Evolutionary conservation across 108 stramenopile genomes (phyloP), one percentile per base, ranked within the genome.

Genomic region (Pseudonitzschia delicatissima): DNA sequence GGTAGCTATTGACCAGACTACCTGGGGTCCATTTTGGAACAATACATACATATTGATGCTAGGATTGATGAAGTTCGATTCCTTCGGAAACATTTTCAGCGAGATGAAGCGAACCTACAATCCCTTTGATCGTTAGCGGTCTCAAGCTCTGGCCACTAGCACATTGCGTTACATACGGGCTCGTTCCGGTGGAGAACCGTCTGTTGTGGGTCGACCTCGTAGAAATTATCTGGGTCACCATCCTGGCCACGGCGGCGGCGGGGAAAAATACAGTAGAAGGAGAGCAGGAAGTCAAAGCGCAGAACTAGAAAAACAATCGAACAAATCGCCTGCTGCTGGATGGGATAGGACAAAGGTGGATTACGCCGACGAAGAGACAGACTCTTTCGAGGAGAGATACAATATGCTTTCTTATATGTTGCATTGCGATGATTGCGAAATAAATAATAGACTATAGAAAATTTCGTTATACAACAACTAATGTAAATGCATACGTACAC

Each of bases 151-250:
- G 93, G 93, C 93, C 93, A 8, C 72, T 95, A 27, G 90, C 87
- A 23, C 94, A 95, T 68, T 76, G 72, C 55, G 74, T 91, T 23
- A 90, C 90, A 20, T 93, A 91, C 67, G 88, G 88, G 17, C 11
- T 91, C 36, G 71, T 92, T 31, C 90, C 91, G 2, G 63, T 84
- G 27, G 91, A 92, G 66, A 76, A 89, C 57, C 81, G 90, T 58
- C 70, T 95, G 45, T 63, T 95, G 13, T 95, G 91, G 91, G 89
- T 94, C 11, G 93, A 94, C 36, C 15, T 79, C 5, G 87, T 95
- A 63, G 94, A 95, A 76, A 90, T 95, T 53, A 57, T 93, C 13
- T 95, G 94, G 94, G 94, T 95, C 1, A 92, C 88, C 3, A 93
- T 95, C 69, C 64, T 95, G 23, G 85, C 87, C 31, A 82, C 57